These are phyloP conservation scores for Fusarium praegraminearum DNA, from an alignment of 2,329 filamentous ascomycete species.

Conservation along the genomic window DNA sequence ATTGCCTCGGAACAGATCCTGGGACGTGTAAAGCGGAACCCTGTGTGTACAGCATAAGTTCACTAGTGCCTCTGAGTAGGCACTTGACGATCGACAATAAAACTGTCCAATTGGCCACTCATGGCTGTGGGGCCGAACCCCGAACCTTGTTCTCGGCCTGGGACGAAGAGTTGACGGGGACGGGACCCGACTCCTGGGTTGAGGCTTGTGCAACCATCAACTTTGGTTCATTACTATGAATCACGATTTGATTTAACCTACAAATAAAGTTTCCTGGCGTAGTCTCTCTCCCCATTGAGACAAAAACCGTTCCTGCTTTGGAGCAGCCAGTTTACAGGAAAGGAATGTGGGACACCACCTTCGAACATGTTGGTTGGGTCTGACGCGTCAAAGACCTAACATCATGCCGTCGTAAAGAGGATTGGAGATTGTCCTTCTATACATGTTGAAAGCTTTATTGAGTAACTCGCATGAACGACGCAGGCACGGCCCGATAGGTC, in stretches of 20 bases:
- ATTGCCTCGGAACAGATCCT: constrained; percentile 20
- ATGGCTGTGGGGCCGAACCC: constrained; percentile 10
- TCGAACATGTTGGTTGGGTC: constrained; percentile 11
- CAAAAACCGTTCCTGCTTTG: constrained; percentile 21
- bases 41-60: too few relatives aligned
- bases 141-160: constrained; percentile 20
- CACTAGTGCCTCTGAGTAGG: neutral
- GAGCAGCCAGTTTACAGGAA: constrained; percentile 5
- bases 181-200: constrained; percentile 14
- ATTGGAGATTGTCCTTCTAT: neutral
- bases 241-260: neutral
- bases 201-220: constrained; percentile 14
- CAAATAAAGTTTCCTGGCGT: constrained; percentile 14
- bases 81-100: neutral
- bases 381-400: constrained; percentile 11
- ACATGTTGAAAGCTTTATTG: neutral
- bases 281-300: neutral
- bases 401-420: constrained; percentile 12
- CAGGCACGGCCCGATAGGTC: neutral
- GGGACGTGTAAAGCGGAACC: constrained; percentile 3
- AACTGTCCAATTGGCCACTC: neutral
- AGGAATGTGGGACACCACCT: constrained; percentile 38
- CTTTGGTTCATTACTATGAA: neutral
- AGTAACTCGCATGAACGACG: neutral
- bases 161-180: constrained; percentile 18